Evolutionary conservation across 2,329 filamentous ascomycete species (phyloP).

Genomic region (Fusarium nematophilum): DNA sequence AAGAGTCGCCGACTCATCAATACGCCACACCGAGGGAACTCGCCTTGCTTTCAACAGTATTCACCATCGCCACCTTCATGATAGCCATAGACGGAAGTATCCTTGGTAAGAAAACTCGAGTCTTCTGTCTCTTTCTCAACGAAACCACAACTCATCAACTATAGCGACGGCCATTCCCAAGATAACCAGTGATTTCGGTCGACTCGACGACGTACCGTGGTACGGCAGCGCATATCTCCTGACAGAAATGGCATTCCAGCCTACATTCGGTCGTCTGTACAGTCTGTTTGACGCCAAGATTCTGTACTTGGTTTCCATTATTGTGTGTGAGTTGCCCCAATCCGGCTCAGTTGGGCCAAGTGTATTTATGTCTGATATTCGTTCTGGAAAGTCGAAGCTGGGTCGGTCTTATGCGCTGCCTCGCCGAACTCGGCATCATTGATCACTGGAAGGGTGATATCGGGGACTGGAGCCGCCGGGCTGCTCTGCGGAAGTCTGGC

Average conservation of each 20-base stretch:
- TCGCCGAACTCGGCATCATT: constrained; percentile 19
- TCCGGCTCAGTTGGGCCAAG: not conserved
- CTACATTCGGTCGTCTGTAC: constrained; percentile 9
- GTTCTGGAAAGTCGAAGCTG: constrained; percentile 60
- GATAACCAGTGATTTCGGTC: constrained; percentile 5
- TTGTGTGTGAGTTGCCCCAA: constrained; percentile 5
- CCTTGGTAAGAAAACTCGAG: not conserved
- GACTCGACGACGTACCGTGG: constrained; percentile 10
- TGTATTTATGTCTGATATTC: constrained; percentile 49
- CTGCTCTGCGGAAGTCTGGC: constrained; percentile 14
- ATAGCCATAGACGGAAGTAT: constrained; percentile 23
- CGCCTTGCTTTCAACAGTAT: constrained; percentile 18
- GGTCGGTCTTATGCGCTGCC: constrained; percentile 58
- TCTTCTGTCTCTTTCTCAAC: not conserved
- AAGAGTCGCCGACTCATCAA: constrained; percentile 6
- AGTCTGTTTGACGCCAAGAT: constrained; percentile 7
- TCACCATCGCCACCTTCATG: constrained; percentile 24
- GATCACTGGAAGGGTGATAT: constrained; percentile 52
- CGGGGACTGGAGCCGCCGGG: constrained; percentile 59
- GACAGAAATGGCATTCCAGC: constrained; percentile 14
- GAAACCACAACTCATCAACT: not conserved
- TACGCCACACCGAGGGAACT: constrained; percentile 25
- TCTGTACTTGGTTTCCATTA: constrained; percentile 1
- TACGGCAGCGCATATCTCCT: constrained; percentile 16
- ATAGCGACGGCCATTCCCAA: constrained; percentile 6